Conservation (phyloP, 768 basidiomycete genomes). For the Harrya chromipes region DNA sequence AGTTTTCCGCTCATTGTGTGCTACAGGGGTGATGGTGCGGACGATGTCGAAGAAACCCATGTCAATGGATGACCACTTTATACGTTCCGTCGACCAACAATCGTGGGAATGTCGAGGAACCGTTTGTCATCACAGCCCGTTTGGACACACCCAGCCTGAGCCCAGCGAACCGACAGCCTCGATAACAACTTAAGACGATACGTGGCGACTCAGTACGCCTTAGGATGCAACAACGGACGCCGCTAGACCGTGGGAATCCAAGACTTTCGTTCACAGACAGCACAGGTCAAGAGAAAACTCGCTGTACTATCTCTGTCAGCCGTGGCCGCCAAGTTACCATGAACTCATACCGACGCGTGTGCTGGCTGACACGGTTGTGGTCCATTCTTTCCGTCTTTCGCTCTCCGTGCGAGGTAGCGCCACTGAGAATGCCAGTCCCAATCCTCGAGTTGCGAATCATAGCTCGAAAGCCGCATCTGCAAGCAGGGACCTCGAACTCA, state of each 20-base stretch:
- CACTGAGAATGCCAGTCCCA: neutral
- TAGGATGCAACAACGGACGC: too few relatives aligned
- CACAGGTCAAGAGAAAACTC: slow-evolving; percentile 20
- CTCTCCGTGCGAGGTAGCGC: neutral
- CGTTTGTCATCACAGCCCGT: neutral
- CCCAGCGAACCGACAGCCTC: too few relatives aligned
- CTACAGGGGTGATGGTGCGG: slow-evolving; percentile 1
- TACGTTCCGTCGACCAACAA: slow-evolving; percentile 1
- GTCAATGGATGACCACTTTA: slow-evolving; percentile 9
- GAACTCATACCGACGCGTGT: slow-evolving; percentile 5
- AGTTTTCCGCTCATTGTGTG: slow-evolving; percentile 60
- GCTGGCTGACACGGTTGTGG: slow-evolving; percentile 8
- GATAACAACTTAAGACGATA: too few relatives aligned
- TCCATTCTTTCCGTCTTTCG: neutral
- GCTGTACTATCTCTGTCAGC: neutral
- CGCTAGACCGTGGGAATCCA: neutral
- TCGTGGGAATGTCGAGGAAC: slow-evolving; percentile 24
- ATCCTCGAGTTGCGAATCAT: neutral
- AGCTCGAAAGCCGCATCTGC: neutral
- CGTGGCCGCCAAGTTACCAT: slow-evolving; percentile 4
- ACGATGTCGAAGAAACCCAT: slow-evolving; percentile 1
- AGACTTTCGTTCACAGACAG: neutral
- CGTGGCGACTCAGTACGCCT: too few relatives aligned
- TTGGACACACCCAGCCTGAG: too few relatives aligned
- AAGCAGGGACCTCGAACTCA: neutral